phyloP scores from a whole-genome alignment of 768 basidiomycete genomes.

The Russula griseocarnosa region DNA sequence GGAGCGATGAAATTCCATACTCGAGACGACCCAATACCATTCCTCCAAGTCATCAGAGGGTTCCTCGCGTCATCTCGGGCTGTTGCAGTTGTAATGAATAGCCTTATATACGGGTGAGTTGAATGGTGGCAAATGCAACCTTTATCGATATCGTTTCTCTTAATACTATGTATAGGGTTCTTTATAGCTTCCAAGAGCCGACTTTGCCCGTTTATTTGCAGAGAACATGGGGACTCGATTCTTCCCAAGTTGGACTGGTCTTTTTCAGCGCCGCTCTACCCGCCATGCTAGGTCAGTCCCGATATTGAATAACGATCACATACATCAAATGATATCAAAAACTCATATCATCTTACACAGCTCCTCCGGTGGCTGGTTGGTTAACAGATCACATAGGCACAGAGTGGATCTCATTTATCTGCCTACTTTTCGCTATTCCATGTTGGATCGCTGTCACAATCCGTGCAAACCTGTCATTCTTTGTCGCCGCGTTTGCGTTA shows the following conservation, averaged over 20 bases:
- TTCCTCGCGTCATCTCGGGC: slow-evolving; percentile 33
- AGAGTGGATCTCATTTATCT: slow-evolving; percentile 49
- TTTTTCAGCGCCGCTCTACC: slow-evolving; percentile 64
- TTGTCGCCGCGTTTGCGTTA: slow-evolving; percentile 48
- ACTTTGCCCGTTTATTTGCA: slow-evolving; percentile 39
- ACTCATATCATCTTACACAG: slow-evolving; percentile 34
- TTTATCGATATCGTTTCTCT: background rate
- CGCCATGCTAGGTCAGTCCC: slow-evolving; percentile 55
- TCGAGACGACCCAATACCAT: slow-evolving; percentile 2
- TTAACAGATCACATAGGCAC: slow-evolving; percentile 53
- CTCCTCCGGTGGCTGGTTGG: slow-evolving; percentile 57
- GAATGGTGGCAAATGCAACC: background rate
- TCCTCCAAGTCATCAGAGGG: slow-evolving; percentile 29
- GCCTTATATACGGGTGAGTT: slow-evolving; percentile 38
- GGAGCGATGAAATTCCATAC: background rate
- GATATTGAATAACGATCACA: background rate
- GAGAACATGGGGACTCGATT: slow-evolving; percentile 34
- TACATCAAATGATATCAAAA: background rate
- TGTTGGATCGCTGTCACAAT: slow-evolving; percentile 60
- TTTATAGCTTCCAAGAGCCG: slow-evolving; percentile 35
- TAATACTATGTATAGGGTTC: slow-evolving; percentile 26
- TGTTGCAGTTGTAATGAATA: slow-evolving; percentile 31
- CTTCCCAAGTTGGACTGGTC: slow-evolving; percentile 54
- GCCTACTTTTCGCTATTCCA: slow-evolving; percentile 51
- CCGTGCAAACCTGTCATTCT: slow-evolving; percentile 42